Evolutionary conservation across 176 grass and related monocot genomes (phyloP).

Genomic region (Elymus sibiricus): DNA sequence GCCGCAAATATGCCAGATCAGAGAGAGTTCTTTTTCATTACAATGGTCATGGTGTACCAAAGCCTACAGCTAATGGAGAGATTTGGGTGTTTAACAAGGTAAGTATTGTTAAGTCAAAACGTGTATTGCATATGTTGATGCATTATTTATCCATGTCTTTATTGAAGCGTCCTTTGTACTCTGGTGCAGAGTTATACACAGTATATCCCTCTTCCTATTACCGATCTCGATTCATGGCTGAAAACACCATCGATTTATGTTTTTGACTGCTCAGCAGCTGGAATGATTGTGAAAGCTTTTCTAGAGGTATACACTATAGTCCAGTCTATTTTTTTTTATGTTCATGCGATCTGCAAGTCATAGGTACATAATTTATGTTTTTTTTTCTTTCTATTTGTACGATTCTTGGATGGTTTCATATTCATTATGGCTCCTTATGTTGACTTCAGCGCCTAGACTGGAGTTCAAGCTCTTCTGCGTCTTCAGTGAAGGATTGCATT

Average conservation of each 20-base stretch:
- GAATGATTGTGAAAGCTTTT: constrained; percentile 85
- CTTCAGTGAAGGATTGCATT: constrained; percentile 86
- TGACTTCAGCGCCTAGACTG: constrained; percentile 65
- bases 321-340: not conserved
- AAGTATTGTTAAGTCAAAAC: constrained; percentile 1
- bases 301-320: constrained; percentile 59
- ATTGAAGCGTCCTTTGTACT: not conserved
- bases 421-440: constrained; percentile 10
- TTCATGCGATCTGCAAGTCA: not conserved
- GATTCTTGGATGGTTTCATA: constrained; percentile 6
- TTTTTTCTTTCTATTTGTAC: constrained; percentile 5
- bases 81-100: constrained; percentile 99
- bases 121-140: not conserved
- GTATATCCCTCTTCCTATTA: constrained; percentile 93
- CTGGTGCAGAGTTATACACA: constrained; percentile 90
- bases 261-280: constrained; percentile 93
- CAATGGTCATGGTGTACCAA: constrained; percentile 97
- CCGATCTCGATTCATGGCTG: constrained; percentile 94
- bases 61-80: constrained; percentile 90
- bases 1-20: constrained; percentile 95
- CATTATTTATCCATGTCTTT: not conserved
- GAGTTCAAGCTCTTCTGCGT: constrained; percentile 55
- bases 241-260: constrained; percentile 98
- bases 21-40: constrained; percentile 99
- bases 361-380: not conserved